Evolutionary conservation across 495 filamentous ascomycete genomes (phyloP), one percentile per base, ranked within the genome.

Genomic region (Talaromyces trachyspermus): DNA sequence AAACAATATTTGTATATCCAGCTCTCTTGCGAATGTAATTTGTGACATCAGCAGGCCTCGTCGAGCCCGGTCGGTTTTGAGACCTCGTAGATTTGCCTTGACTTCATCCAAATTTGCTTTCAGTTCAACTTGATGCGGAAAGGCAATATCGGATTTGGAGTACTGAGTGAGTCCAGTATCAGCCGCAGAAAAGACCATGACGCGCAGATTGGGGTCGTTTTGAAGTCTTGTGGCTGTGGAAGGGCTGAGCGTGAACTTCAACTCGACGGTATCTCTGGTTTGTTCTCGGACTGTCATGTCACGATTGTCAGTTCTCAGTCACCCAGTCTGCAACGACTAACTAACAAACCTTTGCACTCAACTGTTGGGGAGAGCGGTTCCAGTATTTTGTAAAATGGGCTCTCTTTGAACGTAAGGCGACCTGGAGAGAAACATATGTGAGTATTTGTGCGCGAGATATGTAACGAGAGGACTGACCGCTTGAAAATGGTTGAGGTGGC

Each of bases 11-110:
- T 6, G 68, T 61, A 56, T 90, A 94, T 25, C 73, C 72, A 11
- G 78, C 47, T 44, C 77, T 81, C 27, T 83, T 78, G 17, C 88
- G 85, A 17, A 95, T 65, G 50, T 79, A 75, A 49, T 71, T 70
- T 11, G 92, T 97, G 35, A 98, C 83, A 64, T 98, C 92, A 14
- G 85, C 89, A 5, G 92, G 92, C 44, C 85, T 78, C 24, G 92
- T 96, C 23, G 92, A 91, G 19, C 92, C 92, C 7, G 92, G 85
- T 57, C 89, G 91, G 60, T 95, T 95, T 98, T 98, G 43, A 98
- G 66, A 2, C 92, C 92, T 49, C 90, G 85, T 40, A 92, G 74
- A 57, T 95, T 97, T 10, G 83, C 80, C 56, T 92, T 94, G 49
- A 95, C 74, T 40, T 94, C 87, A 25, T 84, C 85, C 19, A 81